Evolutionary conservation across 2,329 filamentous ascomycete genomes (phyloP), one percentile per base, ranked within the genome.

Genomic region (Sordariomycetes sp.): DNA sequence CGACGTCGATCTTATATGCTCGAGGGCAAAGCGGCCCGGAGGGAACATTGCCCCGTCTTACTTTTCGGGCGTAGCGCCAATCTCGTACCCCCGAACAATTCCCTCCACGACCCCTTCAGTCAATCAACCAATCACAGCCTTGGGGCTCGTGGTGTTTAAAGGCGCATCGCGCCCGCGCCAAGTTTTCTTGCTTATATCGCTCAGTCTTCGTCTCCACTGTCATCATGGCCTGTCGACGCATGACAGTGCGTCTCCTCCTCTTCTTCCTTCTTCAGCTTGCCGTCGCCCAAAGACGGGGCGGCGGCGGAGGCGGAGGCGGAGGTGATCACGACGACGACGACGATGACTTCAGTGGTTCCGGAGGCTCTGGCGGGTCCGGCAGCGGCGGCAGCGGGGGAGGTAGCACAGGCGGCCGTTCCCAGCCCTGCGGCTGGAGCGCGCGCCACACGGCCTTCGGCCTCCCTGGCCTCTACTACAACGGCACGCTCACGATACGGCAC

Each of bases 391-490:
- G 36, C 10, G 17, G 36, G 5, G 36, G 36, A 6, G 36, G 10
- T 39, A 12, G 36, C 36, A 6, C 36, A 48, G 42, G 42, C 3
- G 42, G n/a, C 15, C 15, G 42, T n/a, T n/a, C 42, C 20, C 4
- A 2, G 17, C 42, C 42, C 5, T 48, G 42, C 20, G 42, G 22
- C 42, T 48, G 42, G 42, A 10, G 20, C 5, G 15, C 15, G 42
- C 42, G 42, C 4, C 42, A 48, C 20, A 48, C 2, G 20, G 42
- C 42, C 6, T 62, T 57, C 15, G 61, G 61, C 22, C 52, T 62
- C 1, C 61, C 61, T 5, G 61, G 61, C 1, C 28, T 62, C 28
- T 62, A 62, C 57, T 62, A 62, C 55, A 62, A 62, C 45, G 61
- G 61, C 34, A 62, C 56, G 6, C 39, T 62, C 39, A 62, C 59